Percentiles rank a stretch among this genome's conserved stretches.
phyloP scores from a whole-genome alignment of 2,329 filamentous ascomycete genomes.

The Calonectria crousiana region DNA sequence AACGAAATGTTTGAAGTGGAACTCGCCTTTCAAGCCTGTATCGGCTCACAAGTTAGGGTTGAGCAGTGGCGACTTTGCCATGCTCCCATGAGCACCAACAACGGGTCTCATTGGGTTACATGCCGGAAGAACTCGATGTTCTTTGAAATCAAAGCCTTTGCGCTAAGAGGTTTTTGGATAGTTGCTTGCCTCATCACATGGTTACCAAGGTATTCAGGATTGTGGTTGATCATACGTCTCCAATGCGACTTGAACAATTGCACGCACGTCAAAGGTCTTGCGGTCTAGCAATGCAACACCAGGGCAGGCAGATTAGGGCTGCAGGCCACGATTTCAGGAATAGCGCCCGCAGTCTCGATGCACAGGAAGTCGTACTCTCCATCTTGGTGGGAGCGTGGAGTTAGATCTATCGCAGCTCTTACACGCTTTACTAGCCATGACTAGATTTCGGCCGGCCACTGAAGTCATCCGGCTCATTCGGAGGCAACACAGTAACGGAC shows the following conservation, averaged over 20 bases:
- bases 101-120: neutral
- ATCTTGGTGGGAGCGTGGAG: conserved; percentile 4
- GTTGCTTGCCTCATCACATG: neutral
- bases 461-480: conserved; percentile 29
- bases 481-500: conserved; percentile 15
- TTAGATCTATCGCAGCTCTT: conserved; percentile 9
- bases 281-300: neutral
- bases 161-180: neutral
- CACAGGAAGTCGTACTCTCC: conserved; percentile 4
- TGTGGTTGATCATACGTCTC: neutral
- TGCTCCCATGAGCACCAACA: neutral
- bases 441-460: conserved; percentile 9
- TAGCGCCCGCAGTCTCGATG: conserved; percentile 38
- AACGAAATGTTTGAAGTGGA: neutral
- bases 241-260: neutral
- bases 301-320: conserved; percentile 36
- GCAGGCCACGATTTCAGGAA: conserved; percentile 59
- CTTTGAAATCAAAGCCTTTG: neutral
- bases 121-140: neutral
- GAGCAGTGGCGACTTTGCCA: neutral
- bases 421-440: neutral
- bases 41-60: neutral
- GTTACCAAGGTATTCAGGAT: neutral
- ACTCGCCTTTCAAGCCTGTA: neutral
- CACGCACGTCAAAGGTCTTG: neutral